Conservation (phyloP, 1,284 basidiomycete species). For the Malassezia caprae region DNA sequence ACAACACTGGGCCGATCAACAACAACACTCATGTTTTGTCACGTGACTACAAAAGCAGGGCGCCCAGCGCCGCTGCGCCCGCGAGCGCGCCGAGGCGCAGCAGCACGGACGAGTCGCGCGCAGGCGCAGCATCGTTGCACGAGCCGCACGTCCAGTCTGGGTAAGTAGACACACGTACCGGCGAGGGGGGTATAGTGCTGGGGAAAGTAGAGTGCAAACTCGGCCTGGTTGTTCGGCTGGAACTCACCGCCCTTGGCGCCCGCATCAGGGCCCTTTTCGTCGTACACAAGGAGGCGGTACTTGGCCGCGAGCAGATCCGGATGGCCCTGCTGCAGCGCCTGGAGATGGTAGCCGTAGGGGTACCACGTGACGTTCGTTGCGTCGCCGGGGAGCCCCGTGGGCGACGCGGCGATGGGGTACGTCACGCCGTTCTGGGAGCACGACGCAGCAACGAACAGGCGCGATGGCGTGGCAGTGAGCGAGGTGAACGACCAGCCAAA, state of each 20-base stretch:
- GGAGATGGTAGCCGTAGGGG: constrained; percentile 36
- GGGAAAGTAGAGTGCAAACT: constrained; percentile 46
- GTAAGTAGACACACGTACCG: constrained; percentile 14
- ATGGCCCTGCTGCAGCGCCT: constrained; percentile 24
- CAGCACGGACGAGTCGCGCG: background rate
- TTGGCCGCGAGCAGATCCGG: constrained; percentile 38
- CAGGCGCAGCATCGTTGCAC: constrained; percentile 5
- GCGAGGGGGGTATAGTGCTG: constrained; percentile 41
- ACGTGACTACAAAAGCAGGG: constrained; percentile 10
- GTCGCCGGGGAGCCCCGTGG: constrained; percentile 28
- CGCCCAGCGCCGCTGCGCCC: background rate
- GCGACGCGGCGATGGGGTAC: constrained; percentile 33
- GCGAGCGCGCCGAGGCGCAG: background rate
- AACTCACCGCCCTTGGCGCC: constrained; percentile 28
- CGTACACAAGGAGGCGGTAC: constrained; percentile 41
- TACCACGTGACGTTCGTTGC: constrained; percentile 39
- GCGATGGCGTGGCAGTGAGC: constrained; percentile 27
- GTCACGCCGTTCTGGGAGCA: constrained; percentile 42
- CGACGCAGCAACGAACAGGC: constrained; percentile 36
- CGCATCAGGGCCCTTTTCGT: constrained; percentile 32
- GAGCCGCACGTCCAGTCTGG: constrained; percentile 15
- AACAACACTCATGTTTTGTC: background rate
- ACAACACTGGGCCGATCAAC: constrained; percentile 1
- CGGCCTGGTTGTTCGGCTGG: constrained; percentile 35
- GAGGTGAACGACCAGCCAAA: constrained; percentile 47